Conservation (phyloP, 2,329 filamentous ascomycete genomes). For the Aotearoamyces nothofagi region DNA sequence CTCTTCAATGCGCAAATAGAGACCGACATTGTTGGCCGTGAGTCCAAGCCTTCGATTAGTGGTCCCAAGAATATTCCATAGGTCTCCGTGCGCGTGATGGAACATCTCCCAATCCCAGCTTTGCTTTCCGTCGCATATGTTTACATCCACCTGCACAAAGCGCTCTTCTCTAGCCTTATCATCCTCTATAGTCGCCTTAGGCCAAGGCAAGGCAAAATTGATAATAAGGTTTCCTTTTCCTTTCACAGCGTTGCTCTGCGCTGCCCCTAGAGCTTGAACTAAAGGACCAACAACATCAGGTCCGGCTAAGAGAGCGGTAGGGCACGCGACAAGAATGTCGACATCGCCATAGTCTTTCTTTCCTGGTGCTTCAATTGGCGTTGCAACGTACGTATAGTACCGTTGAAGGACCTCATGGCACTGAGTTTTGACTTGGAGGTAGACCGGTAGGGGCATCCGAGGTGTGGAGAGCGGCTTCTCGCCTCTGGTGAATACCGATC, state of each 20-base stretch:
- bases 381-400: slow-evolving; percentile 38
- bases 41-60: slow-evolving; percentile 51
- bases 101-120: slow-evolving; percentile 49
- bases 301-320: slow-evolving; percentile 4
- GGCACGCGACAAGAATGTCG: slow-evolving; percentile 45
- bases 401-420: slow-evolving; percentile 30
- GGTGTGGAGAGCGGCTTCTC: slow-evolving; percentile 39
- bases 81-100: slow-evolving; percentile 56
- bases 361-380: slow-evolving; percentile 51
- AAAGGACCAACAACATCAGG: slow-evolving; percentile 17
- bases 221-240: slow-evolving; percentile 18
- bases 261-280: slow-evolving; percentile 29
- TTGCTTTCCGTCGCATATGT: slow-evolving; percentile 28
- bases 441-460: slow-evolving; percentile 46
- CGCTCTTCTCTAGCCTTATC: slow-evolving; percentile 6
- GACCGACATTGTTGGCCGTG: slow-evolving; percentile 43
- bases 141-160: slow-evolving; percentile 56
- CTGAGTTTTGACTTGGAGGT: slow-evolving; percentile 31
- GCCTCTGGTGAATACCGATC: slow-evolving; percentile 37
- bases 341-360: slow-evolving; percentile 60
- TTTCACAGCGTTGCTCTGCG: slow-evolving; percentile 18
- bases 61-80: slow-evolving; percentile 49
- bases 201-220: slow-evolving; percentile 42
- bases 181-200: slow-evolving; percentile 11
- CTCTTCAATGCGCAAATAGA: slow-evolving; percentile 52